phyloP scores from a whole-genome alignment of 1,284 basidiomycete species.

The Afroboletus lepidellus region DNA sequence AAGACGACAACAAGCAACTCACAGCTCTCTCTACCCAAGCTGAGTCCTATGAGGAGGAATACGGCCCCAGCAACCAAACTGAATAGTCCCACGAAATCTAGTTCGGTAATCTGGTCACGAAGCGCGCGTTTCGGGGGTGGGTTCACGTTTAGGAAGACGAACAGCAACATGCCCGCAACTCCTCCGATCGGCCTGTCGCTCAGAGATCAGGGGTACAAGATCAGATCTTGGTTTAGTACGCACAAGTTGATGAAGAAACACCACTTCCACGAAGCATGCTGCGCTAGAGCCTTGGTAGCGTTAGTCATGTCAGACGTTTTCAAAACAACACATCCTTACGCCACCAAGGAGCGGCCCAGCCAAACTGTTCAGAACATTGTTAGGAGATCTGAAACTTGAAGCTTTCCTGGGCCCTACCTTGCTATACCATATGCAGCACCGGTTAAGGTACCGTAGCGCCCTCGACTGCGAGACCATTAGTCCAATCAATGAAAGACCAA shows the following conservation, averaged over 20 bases:
- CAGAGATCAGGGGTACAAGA: not conserved
- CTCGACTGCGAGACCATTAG: constrained; percentile 48
- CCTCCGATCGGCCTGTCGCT: constrained; percentile 23
- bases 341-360: constrained; percentile 75
- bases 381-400: not conserved
- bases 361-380: constrained; percentile 45
- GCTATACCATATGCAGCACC: constrained; percentile 78
- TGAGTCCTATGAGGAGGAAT: constrained; percentile 82
- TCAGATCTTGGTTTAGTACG: not conserved
- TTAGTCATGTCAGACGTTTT: not conserved
- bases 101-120: constrained; percentile 59
- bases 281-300: constrained; percentile 52
- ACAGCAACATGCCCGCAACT: not conserved
- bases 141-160: constrained; percentile 48
- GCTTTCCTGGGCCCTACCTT: constrained; percentile 35
- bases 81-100: constrained; percentile 75
- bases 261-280: constrained; percentile 77
- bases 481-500: not conserved
- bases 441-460: constrained; percentile 67
- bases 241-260: constrained; percentile 77
- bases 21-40: constrained; percentile 68
- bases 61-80: constrained; percentile 73
- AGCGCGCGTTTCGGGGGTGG: constrained; percentile 60
- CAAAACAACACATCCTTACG: constrained; percentile 40
- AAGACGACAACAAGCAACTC: constrained; percentile 24